Evolutionary conservation across 2,329 filamentous ascomycete species (phyloP).

Genomic region (Coniochaeta pulveracea): DNA sequence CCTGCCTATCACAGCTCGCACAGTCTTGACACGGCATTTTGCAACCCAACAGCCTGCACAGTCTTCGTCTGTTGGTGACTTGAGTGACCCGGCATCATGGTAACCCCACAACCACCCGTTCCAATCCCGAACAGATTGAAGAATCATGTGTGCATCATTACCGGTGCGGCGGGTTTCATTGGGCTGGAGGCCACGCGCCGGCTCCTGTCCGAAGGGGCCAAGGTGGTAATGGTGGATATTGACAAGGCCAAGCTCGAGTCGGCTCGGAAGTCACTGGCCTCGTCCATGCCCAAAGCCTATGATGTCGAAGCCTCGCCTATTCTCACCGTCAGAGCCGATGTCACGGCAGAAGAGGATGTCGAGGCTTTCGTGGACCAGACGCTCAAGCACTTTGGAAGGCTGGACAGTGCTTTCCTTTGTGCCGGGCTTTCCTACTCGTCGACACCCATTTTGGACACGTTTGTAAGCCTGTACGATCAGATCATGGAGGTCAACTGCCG

Average conservation of each 20-base stretch:
- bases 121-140: conserved; percentile 1
- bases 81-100: not conserved
- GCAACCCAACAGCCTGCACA: not conserved
- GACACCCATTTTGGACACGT: conserved; percentile 21
- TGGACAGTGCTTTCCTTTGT: conserved; percentile 9
- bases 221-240: conserved; percentile 22
- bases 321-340: conserved; percentile 20
- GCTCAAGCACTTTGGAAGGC: conserved; percentile 7
- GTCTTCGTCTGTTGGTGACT: not conserved
- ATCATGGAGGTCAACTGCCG: conserved; percentile 24
- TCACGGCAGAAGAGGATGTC: conserved; percentile 20
- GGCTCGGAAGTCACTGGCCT: not conserved
- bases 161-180: conserved; percentile 7
- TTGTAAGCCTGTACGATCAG: conserved; percentile 20
- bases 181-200: conserved; percentile 22
- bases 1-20: too few species aligned
- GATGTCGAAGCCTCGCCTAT: conserved; percentile 12
- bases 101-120: not conserved
- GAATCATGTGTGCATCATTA: conserved; percentile 2
- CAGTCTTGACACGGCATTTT: too few species aligned
- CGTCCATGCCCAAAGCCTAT: conserved; percentile 1
- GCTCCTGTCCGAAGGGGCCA: conserved; percentile 22
- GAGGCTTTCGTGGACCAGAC: conserved; percentile 6
- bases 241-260: conserved; percentile 8
- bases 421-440: conserved; percentile 11